phyloP scores from a whole-genome alignment of 495 filamentous ascomycete species.

The Penicilliopsis zonata region DNA sequence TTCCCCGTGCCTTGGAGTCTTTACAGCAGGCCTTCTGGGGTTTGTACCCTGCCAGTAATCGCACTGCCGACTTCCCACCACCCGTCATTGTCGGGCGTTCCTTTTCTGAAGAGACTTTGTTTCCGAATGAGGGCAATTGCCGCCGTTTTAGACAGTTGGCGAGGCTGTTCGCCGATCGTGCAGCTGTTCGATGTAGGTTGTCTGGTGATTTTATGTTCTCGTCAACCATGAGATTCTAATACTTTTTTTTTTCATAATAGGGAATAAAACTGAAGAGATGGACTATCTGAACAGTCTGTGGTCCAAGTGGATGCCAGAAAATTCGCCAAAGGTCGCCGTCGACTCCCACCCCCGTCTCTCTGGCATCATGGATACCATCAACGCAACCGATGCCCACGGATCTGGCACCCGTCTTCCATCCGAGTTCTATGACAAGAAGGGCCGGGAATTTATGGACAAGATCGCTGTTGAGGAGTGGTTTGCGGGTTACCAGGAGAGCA shows the following conservation, averaged over 20 bases:
- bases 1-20: constrained; percentile 76
- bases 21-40: constrained; percentile 84
- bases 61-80: constrained; percentile 49
- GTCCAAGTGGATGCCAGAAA: constrained; percentile 75
- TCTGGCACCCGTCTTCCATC: constrained; percentile 60
- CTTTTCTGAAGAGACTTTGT: constrained; percentile 76
- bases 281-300: constrained; percentile 63
- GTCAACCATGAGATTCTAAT: too few relatives aligned
- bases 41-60: constrained; percentile 67
- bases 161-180: constrained; percentile 67
- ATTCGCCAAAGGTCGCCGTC: constrained; percentile 55
- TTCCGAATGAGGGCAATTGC: constrained; percentile 81
- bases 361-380: constrained; percentile 90
- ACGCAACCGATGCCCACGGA: constrained; percentile 78
- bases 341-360: constrained; percentile 74
- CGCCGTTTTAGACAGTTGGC: constrained; percentile 71
- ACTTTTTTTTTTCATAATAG: too few relatives aligned
- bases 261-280: constrained; percentile 77
- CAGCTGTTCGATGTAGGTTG: constrained; percentile 56
- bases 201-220: too few relatives aligned
- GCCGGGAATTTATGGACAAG: constrained; percentile 54
- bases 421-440: constrained; percentile 80
- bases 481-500: constrained; percentile 67
- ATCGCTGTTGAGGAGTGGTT: constrained; percentile 93
- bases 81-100: constrained; percentile 65